phyloP scores from a whole-genome alignment of 345 rosid species.

The Boechera retrofracta region DNA sequence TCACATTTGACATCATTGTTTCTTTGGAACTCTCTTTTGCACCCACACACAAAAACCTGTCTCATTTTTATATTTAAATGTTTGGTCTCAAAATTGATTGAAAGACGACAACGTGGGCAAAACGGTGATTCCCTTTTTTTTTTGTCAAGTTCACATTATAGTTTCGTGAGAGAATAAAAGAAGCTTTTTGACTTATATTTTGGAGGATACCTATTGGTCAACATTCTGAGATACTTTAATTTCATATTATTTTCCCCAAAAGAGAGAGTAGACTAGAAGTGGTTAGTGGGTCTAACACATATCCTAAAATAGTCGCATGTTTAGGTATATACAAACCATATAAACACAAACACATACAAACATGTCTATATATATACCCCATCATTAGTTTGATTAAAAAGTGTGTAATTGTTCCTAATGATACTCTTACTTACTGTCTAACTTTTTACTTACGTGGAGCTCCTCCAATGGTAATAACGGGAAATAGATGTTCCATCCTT shows the following conservation, averaged over 20 bases:
- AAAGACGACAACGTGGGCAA: conserved; percentile 34
- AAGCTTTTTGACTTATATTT: conserved; percentile 8
- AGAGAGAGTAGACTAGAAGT: conserved; percentile 35
- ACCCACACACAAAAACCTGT: background rate
- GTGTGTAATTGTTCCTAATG: conserved; percentile 42
- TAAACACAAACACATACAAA: background rate
- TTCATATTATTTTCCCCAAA: conserved; percentile 25
- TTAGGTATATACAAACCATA: background rate
- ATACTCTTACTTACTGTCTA: conserved; percentile 11
- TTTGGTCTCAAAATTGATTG: background rate
- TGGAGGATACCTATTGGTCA: conserved; percentile 23
- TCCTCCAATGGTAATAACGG: conserved; percentile 25
- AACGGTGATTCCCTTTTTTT: conserved; percentile 11
- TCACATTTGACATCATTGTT: too few relatives aligned
- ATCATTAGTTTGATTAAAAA: conserved; percentile 38
- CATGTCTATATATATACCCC: conserved; percentile 15
- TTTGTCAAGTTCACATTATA: conserved; percentile 29
- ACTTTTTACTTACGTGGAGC: conserved; percentile 42
- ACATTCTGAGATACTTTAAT: conserved; percentile 21
- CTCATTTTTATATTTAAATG: background rate
- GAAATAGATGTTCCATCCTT: conserved; percentile 7
- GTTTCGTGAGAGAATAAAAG: background rate
- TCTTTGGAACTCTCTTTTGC: background rate
- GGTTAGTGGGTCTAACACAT: conserved; percentile 19
- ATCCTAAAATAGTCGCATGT: conserved; percentile 35